Conservation (phyloP, 176 grass and related monocot species). For the Carex parvula region DNA sequence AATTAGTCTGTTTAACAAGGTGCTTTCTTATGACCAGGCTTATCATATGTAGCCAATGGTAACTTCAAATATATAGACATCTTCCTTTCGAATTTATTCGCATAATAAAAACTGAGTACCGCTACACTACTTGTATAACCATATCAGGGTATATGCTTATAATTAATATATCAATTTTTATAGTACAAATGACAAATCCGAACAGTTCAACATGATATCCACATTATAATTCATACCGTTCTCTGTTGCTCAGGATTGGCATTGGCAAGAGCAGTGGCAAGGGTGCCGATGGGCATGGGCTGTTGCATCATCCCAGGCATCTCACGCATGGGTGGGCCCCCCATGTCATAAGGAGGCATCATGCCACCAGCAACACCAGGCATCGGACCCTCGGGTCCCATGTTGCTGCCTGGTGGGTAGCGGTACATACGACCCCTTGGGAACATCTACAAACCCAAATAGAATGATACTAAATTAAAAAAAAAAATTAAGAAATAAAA, state of each 20-base stretch:
- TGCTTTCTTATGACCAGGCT: neutral
- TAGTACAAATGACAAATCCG: no score
- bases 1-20: neutral
- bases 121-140: no score
- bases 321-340: constrained; percentile 37
- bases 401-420: constrained; percentile 48
- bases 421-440: constrained; percentile 55
- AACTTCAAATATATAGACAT: neutral
- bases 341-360: constrained; percentile 56
- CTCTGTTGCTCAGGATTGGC: constrained; percentile 52
- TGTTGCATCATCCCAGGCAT: constrained; percentile 31
- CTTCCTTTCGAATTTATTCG: neutral
- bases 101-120: neutral
- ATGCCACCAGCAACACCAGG: constrained; percentile 40
- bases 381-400: constrained; percentile 36
- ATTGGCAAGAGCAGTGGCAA: constrained; percentile 55
- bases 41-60: neutral
- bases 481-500: neutral
- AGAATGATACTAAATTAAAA: neutral
- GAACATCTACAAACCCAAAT: constrained; percentile 45
- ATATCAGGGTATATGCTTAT: no score
- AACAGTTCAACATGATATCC: no score
- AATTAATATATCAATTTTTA: no score
- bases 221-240: constrained; percentile 19
- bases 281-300: constrained; percentile 36